Evolutionary conservation across 2,329 filamentous ascomycete species (phyloP).

Genomic region (Chaetomium strumarium): DNA sequence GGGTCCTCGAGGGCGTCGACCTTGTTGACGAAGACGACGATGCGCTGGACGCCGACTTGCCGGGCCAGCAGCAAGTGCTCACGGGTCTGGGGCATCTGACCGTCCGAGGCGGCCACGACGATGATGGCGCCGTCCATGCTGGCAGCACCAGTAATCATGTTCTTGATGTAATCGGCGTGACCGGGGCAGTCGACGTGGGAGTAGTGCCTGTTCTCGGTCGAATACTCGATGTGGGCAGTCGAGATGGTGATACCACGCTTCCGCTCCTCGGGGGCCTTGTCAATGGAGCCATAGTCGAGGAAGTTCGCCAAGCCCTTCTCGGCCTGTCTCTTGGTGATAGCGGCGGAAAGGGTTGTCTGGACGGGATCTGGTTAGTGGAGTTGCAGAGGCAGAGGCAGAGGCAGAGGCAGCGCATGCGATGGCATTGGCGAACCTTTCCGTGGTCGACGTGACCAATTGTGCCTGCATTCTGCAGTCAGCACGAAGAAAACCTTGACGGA

Average conservation of each 20-base stretch:
- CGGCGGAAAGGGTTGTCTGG: constrained; percentile 94
- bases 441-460: constrained; percentile 99
- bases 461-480: constrained; percentile 44
- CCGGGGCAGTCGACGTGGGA: constrained; percentile 99
- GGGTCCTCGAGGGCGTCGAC: constrained; percentile 94
- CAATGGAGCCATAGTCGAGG: constrained; percentile 95
- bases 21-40: constrained; percentile 99
- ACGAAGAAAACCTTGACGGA: constrained; percentile 7
- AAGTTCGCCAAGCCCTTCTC: constrained; percentile 91
- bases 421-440: constrained; percentile 69
- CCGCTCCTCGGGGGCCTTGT: constrained; percentile 98
- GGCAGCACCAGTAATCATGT: constrained; percentile 99
- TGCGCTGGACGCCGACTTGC: constrained; percentile 95
- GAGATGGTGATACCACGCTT: constrained; percentile 99
- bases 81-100: constrained; percentile 99
- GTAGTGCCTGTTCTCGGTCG: constrained; percentile 91
- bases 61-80: constrained; percentile 97
- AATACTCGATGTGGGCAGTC: constrained; percentile 96
- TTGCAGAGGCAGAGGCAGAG: not conserved
- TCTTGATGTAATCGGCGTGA: constrained; percentile 99
- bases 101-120: constrained; percentile 95
- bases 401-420: not conserved
- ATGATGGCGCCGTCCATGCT: constrained; percentile 99
- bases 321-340: constrained; percentile 96
- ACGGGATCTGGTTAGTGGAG: constrained; percentile 17